Evolutionary conservation across 179 eudicot genomes (phyloP).

Genomic region (Gypsophila paniculata): DNA sequence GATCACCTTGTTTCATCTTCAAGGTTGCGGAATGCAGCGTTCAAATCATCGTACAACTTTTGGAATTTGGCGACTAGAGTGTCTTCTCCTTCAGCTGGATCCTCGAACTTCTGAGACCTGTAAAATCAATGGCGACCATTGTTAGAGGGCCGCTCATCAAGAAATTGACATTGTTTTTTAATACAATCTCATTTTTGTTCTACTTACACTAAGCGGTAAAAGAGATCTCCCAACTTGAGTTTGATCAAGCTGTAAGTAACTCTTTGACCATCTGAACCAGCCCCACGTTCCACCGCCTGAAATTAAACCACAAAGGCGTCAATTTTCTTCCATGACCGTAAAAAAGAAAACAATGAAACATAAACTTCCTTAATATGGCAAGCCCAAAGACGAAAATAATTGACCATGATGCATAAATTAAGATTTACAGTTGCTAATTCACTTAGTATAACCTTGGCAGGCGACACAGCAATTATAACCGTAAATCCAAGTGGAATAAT

Average conservation of each 20-base stretch:
- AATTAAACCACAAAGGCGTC: conserved; percentile 19
- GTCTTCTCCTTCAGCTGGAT: conserved; percentile 96
- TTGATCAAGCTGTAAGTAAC: conserved; percentile 87
- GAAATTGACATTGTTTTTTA: no score
- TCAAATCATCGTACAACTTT: conserved; percentile 77
- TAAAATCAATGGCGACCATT: neutral
- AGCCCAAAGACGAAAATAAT: neutral
- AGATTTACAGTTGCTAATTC: neutral
- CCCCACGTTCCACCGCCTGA: conserved; percentile 95
- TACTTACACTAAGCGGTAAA: conserved; percentile 95
- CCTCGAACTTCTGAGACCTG: conserved; percentile 99
- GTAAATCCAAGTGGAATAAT: neutral
- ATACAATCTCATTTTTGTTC: no score
- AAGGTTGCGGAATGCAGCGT: conserved; percentile 86
- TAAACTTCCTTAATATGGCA: neutral
- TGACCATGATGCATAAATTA: neutral
- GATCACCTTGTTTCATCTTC: conserved; percentile 88
- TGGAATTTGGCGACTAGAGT: conserved; percentile 69
- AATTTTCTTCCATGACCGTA: neutral
- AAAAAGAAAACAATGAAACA: neutral
- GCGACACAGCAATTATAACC: neutral
- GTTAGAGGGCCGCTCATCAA: conserved; percentile 8
- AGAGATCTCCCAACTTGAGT: conserved; percentile 85
- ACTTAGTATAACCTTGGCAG: neutral
- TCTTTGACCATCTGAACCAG: conserved; percentile 97